These are phyloP conservation scores for Globisporangium perplexum DNA, from an alignment of 352 stramenopile species.

Conservation along the genomic window DNA sequence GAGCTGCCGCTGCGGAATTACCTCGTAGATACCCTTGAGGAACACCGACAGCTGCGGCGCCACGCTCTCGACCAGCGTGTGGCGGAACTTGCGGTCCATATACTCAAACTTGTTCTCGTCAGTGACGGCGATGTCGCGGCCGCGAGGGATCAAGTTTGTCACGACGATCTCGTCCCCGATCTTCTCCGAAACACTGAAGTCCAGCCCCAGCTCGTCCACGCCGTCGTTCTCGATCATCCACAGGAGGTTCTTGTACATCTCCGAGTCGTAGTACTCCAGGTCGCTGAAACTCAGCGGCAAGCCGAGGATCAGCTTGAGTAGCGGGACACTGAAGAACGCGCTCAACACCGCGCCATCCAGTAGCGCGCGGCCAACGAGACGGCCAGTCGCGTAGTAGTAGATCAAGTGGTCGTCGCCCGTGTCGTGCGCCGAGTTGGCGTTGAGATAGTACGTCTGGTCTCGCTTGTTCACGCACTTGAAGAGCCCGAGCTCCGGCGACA, in stretches of 20 bases:
- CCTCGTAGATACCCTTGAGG: conserved; percentile 91
- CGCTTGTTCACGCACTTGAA: conserved; percentile 55
- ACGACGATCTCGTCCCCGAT: conserved; percentile 10
- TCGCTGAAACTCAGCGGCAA: conserved; percentile 89
- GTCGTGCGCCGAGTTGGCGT: conserved; percentile 43
- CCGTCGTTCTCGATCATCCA: conserved; percentile 40
- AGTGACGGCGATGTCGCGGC: conserved; percentile 65
- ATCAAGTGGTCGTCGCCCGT: conserved; percentile 54
- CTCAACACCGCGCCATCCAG: conserved; percentile 89
- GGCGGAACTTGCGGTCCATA: conserved; percentile 84
- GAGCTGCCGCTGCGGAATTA: conserved; percentile 84
- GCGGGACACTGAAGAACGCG: conserved; percentile 90
- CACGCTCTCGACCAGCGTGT: conserved; percentile 87
- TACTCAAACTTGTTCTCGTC: conserved; percentile 91
- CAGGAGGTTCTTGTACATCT: conserved; percentile 39
- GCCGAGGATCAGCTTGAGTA: conserved; percentile 97
- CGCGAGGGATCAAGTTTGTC: conserved; percentile 37
- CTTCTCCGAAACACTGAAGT: conserved; percentile 30
- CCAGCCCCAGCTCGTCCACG: conserved; percentile 28
- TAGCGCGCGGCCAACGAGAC: conserved; percentile 51
- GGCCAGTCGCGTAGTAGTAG: conserved; percentile 55
- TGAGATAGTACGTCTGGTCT: conserved; percentile 58
- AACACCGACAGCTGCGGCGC: conserved; percentile 69
- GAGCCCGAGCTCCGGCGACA: conserved; percentile 32
- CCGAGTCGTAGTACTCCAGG: conserved; percentile 33